phyloP scores from a whole-genome alignment of 108 stramenopile genomes.

The Skeletonema marinoi region DNA sequence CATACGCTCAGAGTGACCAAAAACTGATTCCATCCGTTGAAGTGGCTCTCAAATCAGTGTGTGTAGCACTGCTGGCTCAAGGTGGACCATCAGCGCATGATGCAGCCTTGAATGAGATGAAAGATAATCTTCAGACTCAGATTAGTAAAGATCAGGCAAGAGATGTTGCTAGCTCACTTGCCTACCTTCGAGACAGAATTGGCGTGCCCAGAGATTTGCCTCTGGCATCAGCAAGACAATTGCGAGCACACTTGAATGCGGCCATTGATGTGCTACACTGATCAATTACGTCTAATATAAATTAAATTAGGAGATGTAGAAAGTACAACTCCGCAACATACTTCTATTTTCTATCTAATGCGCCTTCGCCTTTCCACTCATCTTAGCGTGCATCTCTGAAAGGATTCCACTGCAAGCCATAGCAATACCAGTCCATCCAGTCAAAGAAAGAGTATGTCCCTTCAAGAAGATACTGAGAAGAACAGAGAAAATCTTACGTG shows the following conservation, averaged over 20 bases:
- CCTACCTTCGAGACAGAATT: constrained; percentile 78
- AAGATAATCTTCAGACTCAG: constrained; percentile 34
- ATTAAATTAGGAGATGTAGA: not conserved
- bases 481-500: constrained; percentile 97
- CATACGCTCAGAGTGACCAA: constrained; percentile 71
- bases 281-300: not conserved
- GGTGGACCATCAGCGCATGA: constrained; percentile 42
- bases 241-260: constrained; percentile 84
- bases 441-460: constrained; percentile 83
- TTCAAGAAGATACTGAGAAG: constrained; percentile 91
- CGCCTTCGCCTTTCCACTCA: constrained; percentile 49
- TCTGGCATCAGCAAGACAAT: constrained; percentile 71
- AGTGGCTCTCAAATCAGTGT: constrained; percentile 60
- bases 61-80: constrained; percentile 51
- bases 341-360: constrained; percentile 34
- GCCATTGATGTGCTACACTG: constrained; percentile 59
- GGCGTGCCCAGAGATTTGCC: constrained; percentile 85
- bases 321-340: not conserved
- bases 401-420: constrained; percentile 87
- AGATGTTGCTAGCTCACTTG: constrained; percentile 65
- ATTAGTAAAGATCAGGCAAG: constrained; percentile 46
- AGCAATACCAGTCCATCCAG: constrained; percentile 90
- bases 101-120: constrained; percentile 34
- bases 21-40: constrained; percentile 58
- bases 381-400: constrained; percentile 82